phyloP scores from a whole-genome alignment of 164 flowering plant species.

The Magnolia kwangsiensis region DNA sequence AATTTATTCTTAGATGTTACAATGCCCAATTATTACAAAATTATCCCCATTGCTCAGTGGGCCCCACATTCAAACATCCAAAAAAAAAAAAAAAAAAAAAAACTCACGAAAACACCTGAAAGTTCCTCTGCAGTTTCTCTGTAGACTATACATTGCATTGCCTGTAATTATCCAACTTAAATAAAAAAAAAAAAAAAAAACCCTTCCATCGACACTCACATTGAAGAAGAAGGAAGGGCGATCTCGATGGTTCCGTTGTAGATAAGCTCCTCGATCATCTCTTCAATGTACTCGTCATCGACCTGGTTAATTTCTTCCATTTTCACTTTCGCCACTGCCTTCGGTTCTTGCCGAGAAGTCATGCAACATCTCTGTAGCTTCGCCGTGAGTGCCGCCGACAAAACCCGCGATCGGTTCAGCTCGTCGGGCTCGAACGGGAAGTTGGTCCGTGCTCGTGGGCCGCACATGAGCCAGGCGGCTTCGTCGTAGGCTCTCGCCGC shows the following conservation, averaged over 20 bases:
- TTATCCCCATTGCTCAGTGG: too few relatives aligned
- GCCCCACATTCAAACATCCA: too few relatives aligned
- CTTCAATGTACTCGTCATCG: slow-evolving; percentile 15
- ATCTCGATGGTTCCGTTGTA: slow-evolving; percentile 16
- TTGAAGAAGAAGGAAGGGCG: background rate
- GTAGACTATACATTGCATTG: background rate
- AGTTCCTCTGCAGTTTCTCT: background rate
- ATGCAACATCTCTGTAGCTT: slow-evolving; percentile 16
- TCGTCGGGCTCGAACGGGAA: slow-evolving; percentile 18
- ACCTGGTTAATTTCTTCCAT: slow-evolving; percentile 8
- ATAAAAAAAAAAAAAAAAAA: too few relatives aligned
- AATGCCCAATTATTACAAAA: too few relatives aligned
- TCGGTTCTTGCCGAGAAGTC: slow-evolving; percentile 2
- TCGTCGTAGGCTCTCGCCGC: slow-evolving; percentile 27
- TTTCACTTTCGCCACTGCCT: background rate
- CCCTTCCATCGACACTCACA: too few relatives aligned
- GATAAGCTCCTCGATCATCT: slow-evolving; percentile 22
- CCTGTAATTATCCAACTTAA: background rate
- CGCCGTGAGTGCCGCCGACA: slow-evolving; percentile 13
- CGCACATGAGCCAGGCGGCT: slow-evolving; percentile 21
- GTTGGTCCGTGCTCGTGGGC: slow-evolving; percentile 19
- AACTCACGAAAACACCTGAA: background rate
- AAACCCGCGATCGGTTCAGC: background rate
- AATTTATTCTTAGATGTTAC: too few relatives aligned
- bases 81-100: too few relatives aligned